Conservation (phyloP, 148 eudicot genomes). For the Fallopia convolvulus region DNA sequence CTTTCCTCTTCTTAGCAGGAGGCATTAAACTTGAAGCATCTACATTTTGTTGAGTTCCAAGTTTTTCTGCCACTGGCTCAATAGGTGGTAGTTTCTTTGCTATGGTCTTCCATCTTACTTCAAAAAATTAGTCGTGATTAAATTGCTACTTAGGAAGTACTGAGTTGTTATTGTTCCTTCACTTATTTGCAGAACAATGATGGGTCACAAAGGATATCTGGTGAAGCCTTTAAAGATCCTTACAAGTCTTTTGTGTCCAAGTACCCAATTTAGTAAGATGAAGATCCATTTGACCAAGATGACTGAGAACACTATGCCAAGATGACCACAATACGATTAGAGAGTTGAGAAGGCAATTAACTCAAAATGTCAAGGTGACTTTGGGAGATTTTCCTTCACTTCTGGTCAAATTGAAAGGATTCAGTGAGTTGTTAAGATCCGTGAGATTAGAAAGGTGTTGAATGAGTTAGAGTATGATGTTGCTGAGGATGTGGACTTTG, state of each 20-base stretch:
- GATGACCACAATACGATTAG: constrained; percentile 55
- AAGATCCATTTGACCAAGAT: constrained; percentile 96
- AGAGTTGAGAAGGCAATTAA: too few species aligned
- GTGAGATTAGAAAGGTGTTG: too few species aligned
- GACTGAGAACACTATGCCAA: constrained; percentile 88
- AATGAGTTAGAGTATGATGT: too few species aligned
- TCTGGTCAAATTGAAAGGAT: too few species aligned
- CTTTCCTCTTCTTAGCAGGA: constrained; percentile 42
- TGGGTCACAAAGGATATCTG: constrained; percentile 74
- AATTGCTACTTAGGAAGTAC: background rate
- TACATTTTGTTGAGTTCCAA: constrained; percentile 18
- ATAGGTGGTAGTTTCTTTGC: constrained; percentile 44
- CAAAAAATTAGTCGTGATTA: constrained; percentile 45
- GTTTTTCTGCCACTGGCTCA: constrained; percentile 18
- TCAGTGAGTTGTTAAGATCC: too few species aligned
- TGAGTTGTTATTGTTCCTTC: background rate
- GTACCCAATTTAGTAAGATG: constrained; percentile 93
- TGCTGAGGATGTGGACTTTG: too few species aligned
- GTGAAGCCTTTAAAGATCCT: constrained; percentile 77
- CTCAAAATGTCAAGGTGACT: too few species aligned
- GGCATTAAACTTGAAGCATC: constrained; percentile 25
- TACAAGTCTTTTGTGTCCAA: constrained; percentile 81
- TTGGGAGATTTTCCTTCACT: too few species aligned
- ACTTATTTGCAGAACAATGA: constrained; percentile 62
- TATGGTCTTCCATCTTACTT: constrained; percentile 70